Base-by-base conservation (phyloP, 2,329 filamentous ascomycete genomes). In the Thelonectria discophora region DNA sequence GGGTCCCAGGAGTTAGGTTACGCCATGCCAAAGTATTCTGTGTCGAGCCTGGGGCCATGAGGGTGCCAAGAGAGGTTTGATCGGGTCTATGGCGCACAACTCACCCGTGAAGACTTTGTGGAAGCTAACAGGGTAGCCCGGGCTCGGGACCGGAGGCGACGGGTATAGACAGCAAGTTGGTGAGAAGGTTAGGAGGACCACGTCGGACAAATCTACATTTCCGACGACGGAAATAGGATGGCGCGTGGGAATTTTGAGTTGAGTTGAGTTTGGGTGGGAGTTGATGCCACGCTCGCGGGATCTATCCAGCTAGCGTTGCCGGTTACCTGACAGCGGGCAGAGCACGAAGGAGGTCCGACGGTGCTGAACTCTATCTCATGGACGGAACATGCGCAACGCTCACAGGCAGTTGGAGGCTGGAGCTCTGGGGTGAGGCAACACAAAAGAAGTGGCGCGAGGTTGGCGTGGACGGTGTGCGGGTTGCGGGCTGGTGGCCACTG, bases 321-420 rank as follows among this genome's bases (percentile, higher is more conserved):
- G 39, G 20, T 37, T 37, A 11, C 34, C 34, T 37, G 34, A 37
- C 34, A 37, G 34, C 34, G 59, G 48, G 39, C 34, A 47, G 54
- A 48, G 62, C 54, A 43, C 57, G 59, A 42, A 46, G 37, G 39
- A 54, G 43, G 62, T 54, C 39, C 55, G 59, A 62, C 59, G 58
- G 60, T 61, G 63, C 56, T 51, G 58, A 70, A 70, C 65, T 66
- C 62, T 71, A 61, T 46, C 10, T 20, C 43, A 34, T 48, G 30
- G 60, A 58, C 54, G 45, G 56, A 55, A 58, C 56, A 63, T n/a
- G n/a, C n/a, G n/a, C 55, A 65, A 54, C 60, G 65, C 60, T 58
- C 27, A 6, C 27, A 30, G 27, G 62, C 24, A 58, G 62, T 66
- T 67, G 66, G 59, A n/a, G 60, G 63, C 66, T 68, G 37, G 34